Evolutionary conservation across 169 alveolate species (phyloP).

Genomic region (Eimeria tenella): DNA sequence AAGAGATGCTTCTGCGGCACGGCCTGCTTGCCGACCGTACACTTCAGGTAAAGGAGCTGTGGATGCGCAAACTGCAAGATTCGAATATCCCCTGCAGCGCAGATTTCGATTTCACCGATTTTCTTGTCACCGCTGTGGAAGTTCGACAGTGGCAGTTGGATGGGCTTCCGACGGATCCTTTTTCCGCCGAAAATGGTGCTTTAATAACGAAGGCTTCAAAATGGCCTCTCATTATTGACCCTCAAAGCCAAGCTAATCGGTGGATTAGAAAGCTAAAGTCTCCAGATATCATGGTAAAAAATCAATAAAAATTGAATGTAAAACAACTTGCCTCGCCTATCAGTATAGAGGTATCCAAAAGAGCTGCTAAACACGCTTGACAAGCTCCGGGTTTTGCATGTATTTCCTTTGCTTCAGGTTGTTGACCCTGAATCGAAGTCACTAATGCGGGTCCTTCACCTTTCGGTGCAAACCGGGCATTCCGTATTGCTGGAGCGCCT

Average conservation of each 20-base stretch:
- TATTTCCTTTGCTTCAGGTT: constrained; percentile 10
- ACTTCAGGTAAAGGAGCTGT: constrained; percentile 39
- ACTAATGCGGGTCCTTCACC: constrained; percentile 50
- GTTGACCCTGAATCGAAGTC: constrained; percentile 53
- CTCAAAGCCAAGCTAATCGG: constrained; percentile 95
- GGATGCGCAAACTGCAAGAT: constrained; percentile 39
- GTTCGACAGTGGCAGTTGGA: constrained; percentile 94
- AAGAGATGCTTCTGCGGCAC: too few species aligned
- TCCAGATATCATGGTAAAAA: constrained; percentile 64
- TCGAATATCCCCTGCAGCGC: constrained; percentile 90
- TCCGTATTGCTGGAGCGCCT: constrained; percentile 57
- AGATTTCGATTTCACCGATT: constrained; percentile 91
- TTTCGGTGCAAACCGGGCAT: constrained; percentile 55
- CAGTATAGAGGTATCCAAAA: too few species aligned
- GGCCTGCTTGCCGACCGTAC: background rate
- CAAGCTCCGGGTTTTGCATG: background rate
- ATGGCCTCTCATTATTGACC: constrained; percentile 98
- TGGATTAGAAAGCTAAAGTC: constrained; percentile 95
- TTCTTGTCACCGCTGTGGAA: constrained; percentile 95
- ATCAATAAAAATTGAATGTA: background rate
- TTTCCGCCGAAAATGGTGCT: constrained; percentile 96
- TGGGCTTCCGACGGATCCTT: constrained; percentile 95
- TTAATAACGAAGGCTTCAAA: constrained; percentile 92
- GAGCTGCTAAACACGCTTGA: background rate
- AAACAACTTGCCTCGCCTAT: background rate